Conservation (phyloP, 2,329 filamentous ascomycete genomes). For the Trichoderma semiorbis region DNA sequence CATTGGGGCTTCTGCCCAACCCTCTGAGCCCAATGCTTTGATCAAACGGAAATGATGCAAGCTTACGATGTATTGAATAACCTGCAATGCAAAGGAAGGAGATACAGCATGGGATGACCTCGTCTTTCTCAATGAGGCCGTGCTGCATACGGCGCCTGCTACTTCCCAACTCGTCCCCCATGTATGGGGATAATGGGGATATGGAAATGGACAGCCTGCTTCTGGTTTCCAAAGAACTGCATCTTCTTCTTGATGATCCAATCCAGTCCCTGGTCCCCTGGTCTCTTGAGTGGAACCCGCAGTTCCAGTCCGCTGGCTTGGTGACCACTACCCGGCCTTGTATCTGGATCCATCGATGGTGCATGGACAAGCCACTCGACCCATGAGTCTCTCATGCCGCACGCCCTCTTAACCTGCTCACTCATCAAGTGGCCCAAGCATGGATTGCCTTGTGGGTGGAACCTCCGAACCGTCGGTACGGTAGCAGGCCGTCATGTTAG, state of each 20-base stretch:
- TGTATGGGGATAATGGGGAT: background rate
- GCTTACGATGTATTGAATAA: background rate
- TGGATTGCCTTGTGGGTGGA: background rate
- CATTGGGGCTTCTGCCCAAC: background rate
- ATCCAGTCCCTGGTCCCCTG: background rate
- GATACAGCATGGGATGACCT: background rate
- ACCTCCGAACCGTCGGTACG: slow-evolving; percentile 14
- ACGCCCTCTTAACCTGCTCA: background rate
- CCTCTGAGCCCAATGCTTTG: background rate
- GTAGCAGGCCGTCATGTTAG: slow-evolving; percentile 7
- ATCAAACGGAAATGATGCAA: background rate
- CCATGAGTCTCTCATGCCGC: background rate
- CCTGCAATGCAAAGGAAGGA: background rate
- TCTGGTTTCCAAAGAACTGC: background rate
- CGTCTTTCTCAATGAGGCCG: background rate
- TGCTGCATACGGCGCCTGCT: background rate
- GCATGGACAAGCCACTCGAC: background rate
- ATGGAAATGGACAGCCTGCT: background rate
- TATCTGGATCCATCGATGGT: slow-evolving; percentile 14
- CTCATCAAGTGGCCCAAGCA: background rate
- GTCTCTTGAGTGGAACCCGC: slow-evolving; percentile 1
- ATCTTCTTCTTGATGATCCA: background rate
- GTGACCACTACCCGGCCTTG: slow-evolving; percentile 7
- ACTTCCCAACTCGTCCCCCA: background rate
- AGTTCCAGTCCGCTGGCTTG: slow-evolving; percentile 19